Evolutionary conservation across 768 basidiomycete species (phyloP).

Genomic region (Leccinum subtestaceum): DNA sequence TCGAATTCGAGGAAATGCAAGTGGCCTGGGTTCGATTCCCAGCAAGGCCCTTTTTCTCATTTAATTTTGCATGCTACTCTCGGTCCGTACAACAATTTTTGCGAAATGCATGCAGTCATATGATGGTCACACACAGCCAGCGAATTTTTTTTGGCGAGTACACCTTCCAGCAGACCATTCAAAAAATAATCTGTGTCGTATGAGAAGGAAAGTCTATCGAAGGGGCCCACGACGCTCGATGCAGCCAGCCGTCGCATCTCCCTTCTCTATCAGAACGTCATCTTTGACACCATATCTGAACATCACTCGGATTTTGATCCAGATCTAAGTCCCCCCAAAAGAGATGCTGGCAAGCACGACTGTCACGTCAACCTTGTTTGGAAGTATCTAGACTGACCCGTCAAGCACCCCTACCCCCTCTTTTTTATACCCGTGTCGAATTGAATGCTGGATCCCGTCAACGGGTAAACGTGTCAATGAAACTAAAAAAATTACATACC

Average conservation of each 20-base stretch:
- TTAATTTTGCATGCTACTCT: background rate
- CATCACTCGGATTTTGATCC: slow-evolving; percentile 31
- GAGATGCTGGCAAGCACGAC: background rate
- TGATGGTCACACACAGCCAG: background rate
- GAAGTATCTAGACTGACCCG: background rate
- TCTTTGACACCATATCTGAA: slow-evolving; percentile 51
- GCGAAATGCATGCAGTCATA: background rate
- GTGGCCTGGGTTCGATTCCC: slow-evolving; percentile 43
- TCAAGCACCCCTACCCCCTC: background rate
- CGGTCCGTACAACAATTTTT: background rate
- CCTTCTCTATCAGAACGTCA: slow-evolving; percentile 63
- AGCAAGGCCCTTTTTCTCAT: slow-evolving; percentile 28
- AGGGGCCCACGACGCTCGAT: slow-evolving; percentile 49
- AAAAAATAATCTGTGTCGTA: background rate
- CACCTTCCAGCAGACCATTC: background rate
- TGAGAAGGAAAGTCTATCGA: background rate
- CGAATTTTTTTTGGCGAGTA: background rate
- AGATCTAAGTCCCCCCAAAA: slow-evolving; percentile 6
- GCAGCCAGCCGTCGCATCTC: slow-evolving; percentile 71
- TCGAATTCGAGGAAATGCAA: slow-evolving; percentile 19
- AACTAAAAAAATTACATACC: background rate
- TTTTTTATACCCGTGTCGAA: background rate
- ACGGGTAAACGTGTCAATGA: background rate
- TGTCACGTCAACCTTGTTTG: background rate
- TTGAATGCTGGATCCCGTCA: background rate